Evolutionary conservation across 306 rosid genomes (phyloP), one percentile per base, ranked within the genome.

Genomic region (Inga oerstediana): DNA sequence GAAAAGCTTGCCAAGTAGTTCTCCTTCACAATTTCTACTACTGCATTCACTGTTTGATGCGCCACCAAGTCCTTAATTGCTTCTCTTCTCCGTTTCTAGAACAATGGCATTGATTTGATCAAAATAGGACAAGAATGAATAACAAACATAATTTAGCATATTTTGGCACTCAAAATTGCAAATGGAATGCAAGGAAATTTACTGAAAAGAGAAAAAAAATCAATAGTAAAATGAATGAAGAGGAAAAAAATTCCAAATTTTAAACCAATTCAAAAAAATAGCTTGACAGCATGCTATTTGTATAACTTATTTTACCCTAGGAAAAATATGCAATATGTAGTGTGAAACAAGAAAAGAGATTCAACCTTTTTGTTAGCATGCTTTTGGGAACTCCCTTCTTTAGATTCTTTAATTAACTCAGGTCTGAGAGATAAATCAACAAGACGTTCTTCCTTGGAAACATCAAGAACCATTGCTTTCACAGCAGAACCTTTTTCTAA

Each of bases 11-110:
- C 99, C 97, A 94, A 74, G 90, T 96, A 96, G 87, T 88, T 89
- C 76, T 96, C 97, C 86, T 92, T 96, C 81, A 90, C 95, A 78
- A 91, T 83, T 91, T 96, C 98, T 74, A 96, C 97, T 13, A 86
- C 81, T 58, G 97, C 93, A 80, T 91, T 91, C 61, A 94, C 98
- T 4, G 84, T 86, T 89, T 94, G 94, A 83, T 92, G 86, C 80
- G 91, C 73, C 83, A 82, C 92, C 86, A 94, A 83, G 85, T 79
- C 89, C 82, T 56, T 85, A 7, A 20, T 79, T 58, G 90, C 85
- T 74, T 87, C 97, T 81, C 86, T 85, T 84, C 84, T 91, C 56
- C 98, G 98, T 88, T 96, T 96, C 97, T 95, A 86, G 64, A 85
- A 86, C 46, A 56, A n/a, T 67, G 30, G 39, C 66, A 82, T 61